Percentiles rank a stretch among this genome's conserved stretches.
Evolutionary conservation across 1,139 yeast species (phyloP).

Genomic region (Blastobotrys raffinosifermentans): DNA sequence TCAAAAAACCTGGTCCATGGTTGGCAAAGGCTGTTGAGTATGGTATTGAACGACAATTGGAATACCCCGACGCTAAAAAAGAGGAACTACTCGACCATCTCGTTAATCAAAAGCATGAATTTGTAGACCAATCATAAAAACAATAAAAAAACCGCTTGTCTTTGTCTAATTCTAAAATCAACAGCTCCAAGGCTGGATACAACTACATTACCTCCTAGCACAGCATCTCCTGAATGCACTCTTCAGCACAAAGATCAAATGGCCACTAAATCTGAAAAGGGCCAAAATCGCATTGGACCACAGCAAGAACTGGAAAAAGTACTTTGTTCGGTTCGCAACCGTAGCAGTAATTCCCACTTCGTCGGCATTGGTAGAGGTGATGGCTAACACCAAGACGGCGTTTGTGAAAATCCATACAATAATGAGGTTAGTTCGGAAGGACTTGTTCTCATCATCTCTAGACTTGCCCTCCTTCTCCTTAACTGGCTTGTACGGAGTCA

Average conservation of each 20-base stretch:
- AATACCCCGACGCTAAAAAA: constrained; percentile 50
- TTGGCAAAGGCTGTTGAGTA: constrained; percentile 50
- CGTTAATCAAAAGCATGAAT: constrained; percentile 8
- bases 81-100: constrained; percentile 42
- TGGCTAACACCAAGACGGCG: constrained; percentile 63
- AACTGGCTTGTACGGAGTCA: constrained; percentile 38
- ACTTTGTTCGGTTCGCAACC: constrained; percentile 38
- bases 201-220: constrained; percentile 16
- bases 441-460: constrained; percentile 56
- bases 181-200: background rate
- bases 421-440: constrained; percentile 77
- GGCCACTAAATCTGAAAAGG: constrained; percentile 64
- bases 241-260: constrained; percentile 49
- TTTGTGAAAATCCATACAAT: constrained; percentile 75
- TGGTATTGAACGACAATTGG: constrained; percentile 68
- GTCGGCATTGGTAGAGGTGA: constrained; percentile 35
- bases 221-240: constrained; percentile 33
- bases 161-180: constrained; percentile 1
- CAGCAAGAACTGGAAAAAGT: constrained; percentile 64
- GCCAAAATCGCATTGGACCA: constrained; percentile 85
- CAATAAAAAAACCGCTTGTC: background rate
- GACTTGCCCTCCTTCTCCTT: constrained; percentile 32
- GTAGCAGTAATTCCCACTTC: constrained; percentile 33
- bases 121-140: constrained; percentile 1
- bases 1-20: constrained; percentile 80